Conservation (phyloP, 352 stramenopile genomes). For the Thalassiosira hispida region DNA sequence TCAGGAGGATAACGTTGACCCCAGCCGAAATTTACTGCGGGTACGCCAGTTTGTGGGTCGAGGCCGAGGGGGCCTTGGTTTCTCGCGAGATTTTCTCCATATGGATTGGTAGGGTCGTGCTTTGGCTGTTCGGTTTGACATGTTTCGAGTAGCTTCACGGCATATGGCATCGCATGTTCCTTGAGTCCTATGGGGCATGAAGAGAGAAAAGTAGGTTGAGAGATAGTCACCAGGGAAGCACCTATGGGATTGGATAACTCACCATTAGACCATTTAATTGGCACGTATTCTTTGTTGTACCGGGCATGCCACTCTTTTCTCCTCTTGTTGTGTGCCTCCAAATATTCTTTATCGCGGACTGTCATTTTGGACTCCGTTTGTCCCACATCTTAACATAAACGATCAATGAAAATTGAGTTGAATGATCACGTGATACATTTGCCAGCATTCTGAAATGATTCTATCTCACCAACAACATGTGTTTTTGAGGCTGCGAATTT, state of each 20-base stretch:
- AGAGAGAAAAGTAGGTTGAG: not conserved
- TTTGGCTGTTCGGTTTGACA: constrained; percentile 8
- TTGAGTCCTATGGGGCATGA: constrained; percentile 9
- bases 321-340: constrained; percentile 31
- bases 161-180: constrained; percentile 22
- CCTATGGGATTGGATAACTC: not conserved
- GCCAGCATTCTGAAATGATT: too few species aligned
- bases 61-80: constrained; percentile 8
- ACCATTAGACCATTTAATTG: constrained; percentile 24
- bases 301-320: constrained; percentile 21
- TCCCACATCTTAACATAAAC: constrained; percentile 12
- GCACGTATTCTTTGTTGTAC: constrained; percentile 37
- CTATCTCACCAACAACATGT: constrained; percentile 18
- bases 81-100: constrained; percentile 34
- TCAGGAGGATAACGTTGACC: constrained; percentile 20
- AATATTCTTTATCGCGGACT: constrained; percentile 31
- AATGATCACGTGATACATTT: too few species aligned
- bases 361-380: constrained; percentile 36
- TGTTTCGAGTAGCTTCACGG: constrained; percentile 21
- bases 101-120: constrained; percentile 28
- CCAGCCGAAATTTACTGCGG: not conserved
- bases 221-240: not conserved
- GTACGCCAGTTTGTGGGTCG: not conserved
- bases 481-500: constrained; percentile 4
- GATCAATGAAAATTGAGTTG: not conserved